Conservation (phyloP, 805 yeast species). For the Metschnikowia bowlesiae region DNA sequence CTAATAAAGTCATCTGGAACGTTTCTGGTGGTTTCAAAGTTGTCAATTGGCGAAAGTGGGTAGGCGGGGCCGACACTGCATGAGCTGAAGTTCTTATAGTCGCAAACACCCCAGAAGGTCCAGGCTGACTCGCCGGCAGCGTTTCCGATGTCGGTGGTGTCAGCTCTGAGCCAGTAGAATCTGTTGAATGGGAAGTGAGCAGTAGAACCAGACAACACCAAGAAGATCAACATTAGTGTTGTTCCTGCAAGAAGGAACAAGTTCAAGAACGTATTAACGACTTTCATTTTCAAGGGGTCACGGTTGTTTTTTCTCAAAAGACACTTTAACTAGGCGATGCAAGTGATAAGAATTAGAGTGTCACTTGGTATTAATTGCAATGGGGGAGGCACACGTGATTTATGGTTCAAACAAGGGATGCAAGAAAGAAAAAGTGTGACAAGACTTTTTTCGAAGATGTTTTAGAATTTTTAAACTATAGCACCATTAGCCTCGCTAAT, state of each 20-base stretch:
- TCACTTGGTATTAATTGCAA: background rate
- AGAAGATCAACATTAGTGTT: conserved; percentile 50
- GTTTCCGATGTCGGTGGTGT: conserved; percentile 51
- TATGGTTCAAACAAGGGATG: conserved; percentile 37
- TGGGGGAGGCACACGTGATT: conserved; percentile 24
- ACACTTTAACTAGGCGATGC: background rate
- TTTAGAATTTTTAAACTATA: conserved; percentile 6
- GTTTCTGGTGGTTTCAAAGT: conserved; percentile 51
- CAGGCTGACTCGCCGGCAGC: conserved; percentile 61
- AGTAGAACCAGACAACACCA: conserved; percentile 18
- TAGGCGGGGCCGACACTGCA: conserved; percentile 64
- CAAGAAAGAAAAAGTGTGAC: conserved; percentile 29
- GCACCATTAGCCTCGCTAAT: conserved; percentile 9
- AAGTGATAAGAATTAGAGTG: background rate
- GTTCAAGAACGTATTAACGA: conserved; percentile 30
- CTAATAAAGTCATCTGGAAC: conserved; percentile 53
- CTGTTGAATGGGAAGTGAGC: conserved; percentile 32
- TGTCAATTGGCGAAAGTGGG: conserved; percentile 77
- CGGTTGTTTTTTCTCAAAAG: background rate
- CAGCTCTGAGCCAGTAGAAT: conserved; percentile 79
- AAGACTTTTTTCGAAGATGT: conserved; percentile 24
- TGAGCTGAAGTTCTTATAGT: conserved; percentile 50
- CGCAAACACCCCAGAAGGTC: conserved; percentile 77
- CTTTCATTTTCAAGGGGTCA: conserved; percentile 24
- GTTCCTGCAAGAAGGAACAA: conserved; percentile 40